phyloP scores from a whole-genome alignment of 495 filamentous ascomycete species.

The Glonium stellatum region DNA sequence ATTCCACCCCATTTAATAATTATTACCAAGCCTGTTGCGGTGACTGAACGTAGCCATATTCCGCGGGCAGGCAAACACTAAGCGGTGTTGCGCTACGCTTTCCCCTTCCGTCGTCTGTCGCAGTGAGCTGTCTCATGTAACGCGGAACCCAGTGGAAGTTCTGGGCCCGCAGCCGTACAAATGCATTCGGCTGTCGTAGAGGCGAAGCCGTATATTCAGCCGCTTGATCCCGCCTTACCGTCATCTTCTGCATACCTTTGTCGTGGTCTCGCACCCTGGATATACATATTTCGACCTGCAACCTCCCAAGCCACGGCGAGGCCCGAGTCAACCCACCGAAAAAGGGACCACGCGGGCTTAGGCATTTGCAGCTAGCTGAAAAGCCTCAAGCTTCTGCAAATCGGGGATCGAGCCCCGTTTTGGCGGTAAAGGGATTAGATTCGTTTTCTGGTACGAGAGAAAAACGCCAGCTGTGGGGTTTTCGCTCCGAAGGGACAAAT shows the following conservation, averaged over 20 bases:
- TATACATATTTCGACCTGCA: not conserved
- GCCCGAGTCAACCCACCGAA: not conserved
- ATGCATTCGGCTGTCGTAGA: not conserved
- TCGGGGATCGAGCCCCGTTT: not conserved
- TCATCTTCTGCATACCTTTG: not conserved
- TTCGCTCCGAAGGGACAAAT: not conserved
- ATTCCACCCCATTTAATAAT: too few species aligned
- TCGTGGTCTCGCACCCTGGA: not conserved
- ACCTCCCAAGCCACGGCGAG: not conserved
- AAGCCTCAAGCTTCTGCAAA: not conserved
- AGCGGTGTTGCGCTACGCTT: slow-evolving; percentile 7
- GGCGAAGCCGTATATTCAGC: not conserved
- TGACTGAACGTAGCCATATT: not conserved
- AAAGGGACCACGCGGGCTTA: not conserved
- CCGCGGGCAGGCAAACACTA: not conserved
- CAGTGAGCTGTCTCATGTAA: slow-evolving; percentile 13
- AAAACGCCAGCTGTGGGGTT: slow-evolving; percentile 5
- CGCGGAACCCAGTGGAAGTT: not conserved
- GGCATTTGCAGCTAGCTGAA: not conserved
- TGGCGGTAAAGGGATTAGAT: not conserved
- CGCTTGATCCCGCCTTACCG: not conserved
- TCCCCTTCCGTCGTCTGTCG: slow-evolving; percentile 11
- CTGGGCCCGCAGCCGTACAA: not conserved
- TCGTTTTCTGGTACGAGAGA: slow-evolving; percentile 2
- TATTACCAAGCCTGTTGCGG: not conserved